phyloP scores from a whole-genome alignment of 257 asterid genomes.

The Rhazya stricta region DNA sequence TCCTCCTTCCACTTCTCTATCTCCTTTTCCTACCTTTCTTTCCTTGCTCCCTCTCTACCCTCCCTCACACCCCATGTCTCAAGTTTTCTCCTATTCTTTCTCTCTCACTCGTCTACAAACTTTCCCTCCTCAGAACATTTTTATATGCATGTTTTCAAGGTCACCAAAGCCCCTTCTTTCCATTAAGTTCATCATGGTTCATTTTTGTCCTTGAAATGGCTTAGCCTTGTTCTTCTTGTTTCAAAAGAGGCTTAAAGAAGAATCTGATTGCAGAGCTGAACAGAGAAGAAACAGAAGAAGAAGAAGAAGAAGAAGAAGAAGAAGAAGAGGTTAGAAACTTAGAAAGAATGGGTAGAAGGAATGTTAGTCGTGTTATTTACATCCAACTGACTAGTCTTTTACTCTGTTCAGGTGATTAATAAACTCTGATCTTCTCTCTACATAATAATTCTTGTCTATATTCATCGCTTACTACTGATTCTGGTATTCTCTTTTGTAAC shows the following conservation, averaged over 20 bases:
- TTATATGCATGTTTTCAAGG: constrained; percentile 20
- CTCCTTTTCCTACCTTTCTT: constrained; percentile 20
- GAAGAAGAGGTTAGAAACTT: constrained; percentile 19
- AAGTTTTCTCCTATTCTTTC: constrained; percentile 17
- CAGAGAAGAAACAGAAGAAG: constrained; percentile 8
- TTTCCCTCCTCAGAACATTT: constrained; percentile 14
- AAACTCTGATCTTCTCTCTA: constrained; percentile 3
- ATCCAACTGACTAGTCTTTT: constrained; percentile 42
- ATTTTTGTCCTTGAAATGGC: constrained; percentile 28
- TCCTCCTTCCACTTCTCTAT: constrained; percentile 28
- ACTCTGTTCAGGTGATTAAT: constrained; percentile 42
- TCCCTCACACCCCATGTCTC: constrained; percentile 22
- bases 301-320: constrained; percentile 11
- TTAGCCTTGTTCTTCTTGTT: constrained; percentile 21
- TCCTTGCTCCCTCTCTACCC: constrained; percentile 24
- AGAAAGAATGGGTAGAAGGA: constrained; percentile 37
- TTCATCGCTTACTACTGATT: neutral
- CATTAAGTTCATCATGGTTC: constrained; percentile 33
- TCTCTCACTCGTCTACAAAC: constrained; percentile 14
- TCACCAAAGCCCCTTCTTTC: constrained; percentile 27
- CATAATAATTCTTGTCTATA: neutral
- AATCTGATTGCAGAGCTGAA: constrained; percentile 9
- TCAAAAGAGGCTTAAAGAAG: constrained; percentile 17
- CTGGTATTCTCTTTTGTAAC: neutral
- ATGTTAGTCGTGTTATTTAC: constrained; percentile 20